These are phyloP conservation scores for Ophiocordyceps robertsii DNA, from an alignment of 2,329 filamentous ascomycete species.

Conservation along the genomic window DNA sequence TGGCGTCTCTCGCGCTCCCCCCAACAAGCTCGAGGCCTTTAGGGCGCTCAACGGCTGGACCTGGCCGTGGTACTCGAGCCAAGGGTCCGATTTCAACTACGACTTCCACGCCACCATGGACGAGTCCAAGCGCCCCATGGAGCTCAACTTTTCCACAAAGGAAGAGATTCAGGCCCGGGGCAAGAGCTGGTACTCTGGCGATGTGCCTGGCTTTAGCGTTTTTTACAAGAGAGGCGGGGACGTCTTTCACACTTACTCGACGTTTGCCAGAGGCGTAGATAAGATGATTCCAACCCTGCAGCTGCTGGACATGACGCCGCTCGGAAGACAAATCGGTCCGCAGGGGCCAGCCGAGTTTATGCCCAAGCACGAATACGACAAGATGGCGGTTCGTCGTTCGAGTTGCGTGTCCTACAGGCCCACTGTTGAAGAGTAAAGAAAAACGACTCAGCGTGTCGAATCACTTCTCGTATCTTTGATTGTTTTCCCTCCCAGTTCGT, in stretches of 20 bases:
- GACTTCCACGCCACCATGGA: conserved; percentile 24
- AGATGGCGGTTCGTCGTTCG: too few species aligned
- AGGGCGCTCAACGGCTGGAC: conserved; percentile 24
- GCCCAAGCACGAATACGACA: conserved; percentile 13
- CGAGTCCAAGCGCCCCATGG: conserved; percentile 9
- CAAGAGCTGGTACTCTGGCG: conserved; percentile 14
- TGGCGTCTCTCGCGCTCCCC: conserved; percentile 23
- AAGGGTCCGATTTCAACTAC: conserved; percentile 23
- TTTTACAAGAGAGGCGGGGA: conserved; percentile 17
- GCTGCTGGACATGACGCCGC: conserved; percentile 20
- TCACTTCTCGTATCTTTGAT: too few species aligned
- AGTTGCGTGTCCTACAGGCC: too few species aligned
- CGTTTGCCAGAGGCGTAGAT: conserved; percentile 18
- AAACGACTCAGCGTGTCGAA: too few species aligned
- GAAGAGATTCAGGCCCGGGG: conserved; percentile 13
- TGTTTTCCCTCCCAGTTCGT: too few species aligned
- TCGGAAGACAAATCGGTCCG: conserved; percentile 16
- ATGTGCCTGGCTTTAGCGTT: conserved; percentile 22
- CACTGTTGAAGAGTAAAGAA: too few species aligned
- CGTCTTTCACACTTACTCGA: conserved; percentile 24
- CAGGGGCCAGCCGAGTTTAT: conserved; percentile 13
- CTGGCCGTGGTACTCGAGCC: conserved; percentile 26
- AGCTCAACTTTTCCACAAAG: conserved; percentile 14
- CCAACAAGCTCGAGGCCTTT: conserved; percentile 21
- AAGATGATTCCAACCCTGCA: conserved; percentile 15